Conservation (phyloP, 2,329 filamentous ascomycete genomes). For the Davidsoniella eucalypti region DNA sequence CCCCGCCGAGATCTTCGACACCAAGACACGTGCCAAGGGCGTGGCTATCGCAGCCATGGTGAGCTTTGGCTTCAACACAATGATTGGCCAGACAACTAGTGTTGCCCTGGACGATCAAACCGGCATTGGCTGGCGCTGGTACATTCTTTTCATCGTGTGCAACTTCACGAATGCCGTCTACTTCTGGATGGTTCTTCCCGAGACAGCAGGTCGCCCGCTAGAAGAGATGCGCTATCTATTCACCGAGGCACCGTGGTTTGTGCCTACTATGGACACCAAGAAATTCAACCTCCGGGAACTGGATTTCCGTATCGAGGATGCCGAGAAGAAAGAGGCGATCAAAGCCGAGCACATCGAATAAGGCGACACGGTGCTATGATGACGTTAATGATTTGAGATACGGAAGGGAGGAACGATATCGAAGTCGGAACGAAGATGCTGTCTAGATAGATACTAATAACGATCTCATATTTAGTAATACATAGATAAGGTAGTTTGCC, state of each 20-base stretch:
- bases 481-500: too few species aligned
- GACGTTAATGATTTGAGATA: background rate
- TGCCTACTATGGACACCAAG: constrained; percentile 36
- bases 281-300: constrained; percentile 6
- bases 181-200: constrained; percentile 51
- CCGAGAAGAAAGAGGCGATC: background rate
- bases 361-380: background rate
- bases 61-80: constrained; percentile 59
- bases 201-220: constrained; percentile 46
- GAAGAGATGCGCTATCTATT: constrained; percentile 56
- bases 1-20: constrained; percentile 62
- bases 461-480: too few species aligned
- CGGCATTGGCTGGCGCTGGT: constrained; percentile 31
- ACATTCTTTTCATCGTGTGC: constrained; percentile 34
- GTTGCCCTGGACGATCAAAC: constrained; percentile 28
- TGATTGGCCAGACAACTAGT: constrained; percentile 50
- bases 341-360: background rate
- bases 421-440: too few species aligned
- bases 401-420: too few species aligned
- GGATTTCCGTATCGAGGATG: background rate
- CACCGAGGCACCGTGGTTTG: constrained; percentile 46
- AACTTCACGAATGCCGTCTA: constrained; percentile 35
- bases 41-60: constrained; percentile 60
- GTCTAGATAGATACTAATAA: too few species aligned
- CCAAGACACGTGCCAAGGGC: constrained; percentile 55